These are phyloP conservation scores for Alternaria panax DNA, from an alignment of 2,329 filamentous ascomycete species.

Conservation along the genomic window DNA sequence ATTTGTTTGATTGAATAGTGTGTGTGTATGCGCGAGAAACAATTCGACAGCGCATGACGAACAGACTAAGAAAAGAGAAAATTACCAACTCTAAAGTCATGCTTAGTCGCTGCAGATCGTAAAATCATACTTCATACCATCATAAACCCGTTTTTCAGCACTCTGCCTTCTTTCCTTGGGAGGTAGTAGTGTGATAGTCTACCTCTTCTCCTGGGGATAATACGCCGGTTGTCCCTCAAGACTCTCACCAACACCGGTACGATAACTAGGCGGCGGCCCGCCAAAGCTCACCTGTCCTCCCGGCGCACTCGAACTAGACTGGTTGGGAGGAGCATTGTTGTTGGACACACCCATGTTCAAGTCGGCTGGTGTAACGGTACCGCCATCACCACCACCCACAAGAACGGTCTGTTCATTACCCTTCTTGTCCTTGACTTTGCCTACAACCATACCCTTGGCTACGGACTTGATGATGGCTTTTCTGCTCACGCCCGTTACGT, in stretches of 20 bases:
- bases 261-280: constrained; percentile 44
- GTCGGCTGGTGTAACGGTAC: constrained; percentile 51
- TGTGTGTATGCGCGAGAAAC: constrained; percentile 1
- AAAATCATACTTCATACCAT: constrained; percentile 35
- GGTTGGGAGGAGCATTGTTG: constrained; percentile 36
- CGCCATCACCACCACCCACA: constrained; percentile 71
- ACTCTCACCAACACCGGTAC: constrained; percentile 47
- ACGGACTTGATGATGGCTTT: constrained; percentile 92
- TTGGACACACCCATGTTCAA: constrained; percentile 43
- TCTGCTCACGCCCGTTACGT: constrained; percentile 90
- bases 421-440: constrained; percentile 76
- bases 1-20: not conserved
- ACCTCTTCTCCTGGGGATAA: constrained; percentile 46
- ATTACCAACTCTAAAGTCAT: not conserved
- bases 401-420: constrained; percentile 71
- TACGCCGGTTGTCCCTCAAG: constrained; percentile 46
- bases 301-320: constrained; percentile 30
- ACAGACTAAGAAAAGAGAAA: not conserved
- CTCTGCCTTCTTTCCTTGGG: too few relatives aligned
- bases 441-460: constrained; percentile 92
- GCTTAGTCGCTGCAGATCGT: constrained; percentile 14
- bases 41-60: not conserved
- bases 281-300: constrained; percentile 47
- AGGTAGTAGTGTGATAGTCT: too few relatives aligned
- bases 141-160: constrained; percentile 11